phyloP scores from a whole-genome alignment of 768 basidiomycete genomes.

The Podaxis mareebaensis region DNA sequence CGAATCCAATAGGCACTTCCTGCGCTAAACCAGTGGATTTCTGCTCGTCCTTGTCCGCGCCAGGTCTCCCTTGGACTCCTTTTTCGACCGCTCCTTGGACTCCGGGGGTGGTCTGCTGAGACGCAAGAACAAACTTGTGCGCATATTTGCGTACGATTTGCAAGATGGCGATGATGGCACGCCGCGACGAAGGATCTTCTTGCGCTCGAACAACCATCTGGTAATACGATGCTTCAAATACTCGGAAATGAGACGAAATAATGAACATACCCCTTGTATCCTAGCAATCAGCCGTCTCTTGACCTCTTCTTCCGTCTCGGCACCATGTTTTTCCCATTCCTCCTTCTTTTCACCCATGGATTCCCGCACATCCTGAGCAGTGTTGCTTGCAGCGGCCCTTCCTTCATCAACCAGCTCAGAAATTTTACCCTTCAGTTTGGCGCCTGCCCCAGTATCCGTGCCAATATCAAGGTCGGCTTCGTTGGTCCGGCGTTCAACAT shows the following conservation, averaged over 20 bases:
- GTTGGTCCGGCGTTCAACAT: constrained; percentile 27
- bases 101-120: constrained; percentile 19
- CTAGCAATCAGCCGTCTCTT: constrained; percentile 28
- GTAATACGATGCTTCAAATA: not conserved
- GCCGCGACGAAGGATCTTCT: constrained; percentile 30
- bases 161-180: constrained; percentile 32
- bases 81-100: constrained; percentile 17
- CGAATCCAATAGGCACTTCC: constrained; percentile 2
- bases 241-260: not conserved
- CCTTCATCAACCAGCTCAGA: not conserved
- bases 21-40: not conserved
- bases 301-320: constrained; percentile 22
- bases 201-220: constrained; percentile 32
- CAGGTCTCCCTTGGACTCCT: constrained; percentile 12
- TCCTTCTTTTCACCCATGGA: constrained; percentile 15
- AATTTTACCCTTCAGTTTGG: not conserved
- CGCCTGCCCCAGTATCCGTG: constrained; percentile 14
- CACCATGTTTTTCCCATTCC: constrained; percentile 23
- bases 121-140: constrained; percentile 20
- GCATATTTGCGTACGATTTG: constrained; percentile 34
- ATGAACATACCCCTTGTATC: constrained; percentile 31
- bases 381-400: not conserved
- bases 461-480: constrained; percentile 21
- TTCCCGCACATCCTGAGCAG: not conserved
- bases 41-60: not conserved